Conservation (phyloP, 352 stramenopile species). For the Pythium chondricola region DNA sequence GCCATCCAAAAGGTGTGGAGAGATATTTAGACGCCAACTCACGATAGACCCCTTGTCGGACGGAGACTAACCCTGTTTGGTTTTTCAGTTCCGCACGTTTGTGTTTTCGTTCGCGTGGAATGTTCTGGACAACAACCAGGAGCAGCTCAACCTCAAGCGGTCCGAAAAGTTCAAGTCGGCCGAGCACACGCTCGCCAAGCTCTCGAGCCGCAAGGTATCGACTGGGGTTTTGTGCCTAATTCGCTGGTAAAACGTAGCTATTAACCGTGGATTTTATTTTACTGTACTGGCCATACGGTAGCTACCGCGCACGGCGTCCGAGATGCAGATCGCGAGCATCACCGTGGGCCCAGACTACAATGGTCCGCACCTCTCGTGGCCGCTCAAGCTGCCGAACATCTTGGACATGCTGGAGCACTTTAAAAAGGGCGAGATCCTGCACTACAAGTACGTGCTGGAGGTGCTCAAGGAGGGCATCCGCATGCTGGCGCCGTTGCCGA, state of each 20-base stretch:
- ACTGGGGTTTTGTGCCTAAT: background rate
- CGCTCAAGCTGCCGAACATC: slow-evolving; percentile 78
- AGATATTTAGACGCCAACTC: background rate
- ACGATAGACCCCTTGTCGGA: background rate
- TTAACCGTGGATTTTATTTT: no score
- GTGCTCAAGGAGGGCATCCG: slow-evolving; percentile 70
- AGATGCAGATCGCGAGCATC: slow-evolving; percentile 47
- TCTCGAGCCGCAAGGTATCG: slow-evolving; percentile 64
- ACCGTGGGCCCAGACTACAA: slow-evolving; percentile 54
- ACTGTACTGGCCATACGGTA: no score
- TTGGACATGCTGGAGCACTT: slow-evolving; percentile 89
- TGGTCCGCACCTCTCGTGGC: slow-evolving; percentile 77
- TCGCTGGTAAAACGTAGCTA: slow-evolving; percentile 2
- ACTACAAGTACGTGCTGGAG: slow-evolving; percentile 90
- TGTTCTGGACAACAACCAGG: slow-evolving; percentile 86
- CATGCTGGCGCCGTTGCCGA: slow-evolving; percentile 54
- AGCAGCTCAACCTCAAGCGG: slow-evolving; percentile 85
- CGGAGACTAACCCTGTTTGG: background rate
- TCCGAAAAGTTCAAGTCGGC: slow-evolving; percentile 82
- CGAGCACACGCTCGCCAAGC: slow-evolving; percentile 68
- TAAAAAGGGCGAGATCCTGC: slow-evolving; percentile 81
- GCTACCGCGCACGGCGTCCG: slow-evolving; percentile 46
- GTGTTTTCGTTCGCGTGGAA: slow-evolving; percentile 86
- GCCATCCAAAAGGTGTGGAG: slow-evolving; percentile 61
- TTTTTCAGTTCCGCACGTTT: slow-evolving; percentile 57